phyloP scores from a whole-genome alignment of 495 filamentous ascomycete genomes.

The Neurospora sp. region DNA sequence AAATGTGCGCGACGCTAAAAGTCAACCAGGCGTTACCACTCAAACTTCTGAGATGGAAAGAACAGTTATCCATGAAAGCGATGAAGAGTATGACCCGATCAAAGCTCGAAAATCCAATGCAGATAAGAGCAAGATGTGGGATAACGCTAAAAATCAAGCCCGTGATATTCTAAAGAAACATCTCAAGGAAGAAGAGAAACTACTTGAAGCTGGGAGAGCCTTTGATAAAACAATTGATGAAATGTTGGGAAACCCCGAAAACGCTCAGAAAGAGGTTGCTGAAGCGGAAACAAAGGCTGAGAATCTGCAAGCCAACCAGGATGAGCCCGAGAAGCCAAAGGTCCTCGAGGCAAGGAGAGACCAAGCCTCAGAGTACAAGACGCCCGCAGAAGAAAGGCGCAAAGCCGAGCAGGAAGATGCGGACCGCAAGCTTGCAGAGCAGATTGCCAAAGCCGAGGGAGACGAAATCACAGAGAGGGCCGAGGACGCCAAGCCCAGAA shows the following conservation, averaged over 20 bases:
- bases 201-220: neutral
- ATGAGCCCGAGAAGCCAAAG: neutral
- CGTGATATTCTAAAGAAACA: neutral
- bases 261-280: neutral
- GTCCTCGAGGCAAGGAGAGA: neutral
- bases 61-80: neutral
- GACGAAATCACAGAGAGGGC: neutral
- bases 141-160: neutral
- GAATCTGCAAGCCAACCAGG: neutral
- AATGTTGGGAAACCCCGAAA: neutral
- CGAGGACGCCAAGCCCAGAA: neutral
- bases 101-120: neutral
- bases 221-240: neutral
- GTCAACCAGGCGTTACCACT: neutral
- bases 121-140: neutral
- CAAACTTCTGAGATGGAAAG: neutral
- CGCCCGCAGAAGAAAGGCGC: neutral
- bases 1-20: neutral
- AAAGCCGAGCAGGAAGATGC: neutral
- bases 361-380: neutral
- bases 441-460: neutral
- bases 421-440: neutral
- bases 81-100: neutral
- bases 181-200: neutral
- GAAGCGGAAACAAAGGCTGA: neutral